Evolutionary conservation across 2,329 filamentous ascomycete species (phyloP).

Genomic region (Nannizzia gypsea): DNA sequence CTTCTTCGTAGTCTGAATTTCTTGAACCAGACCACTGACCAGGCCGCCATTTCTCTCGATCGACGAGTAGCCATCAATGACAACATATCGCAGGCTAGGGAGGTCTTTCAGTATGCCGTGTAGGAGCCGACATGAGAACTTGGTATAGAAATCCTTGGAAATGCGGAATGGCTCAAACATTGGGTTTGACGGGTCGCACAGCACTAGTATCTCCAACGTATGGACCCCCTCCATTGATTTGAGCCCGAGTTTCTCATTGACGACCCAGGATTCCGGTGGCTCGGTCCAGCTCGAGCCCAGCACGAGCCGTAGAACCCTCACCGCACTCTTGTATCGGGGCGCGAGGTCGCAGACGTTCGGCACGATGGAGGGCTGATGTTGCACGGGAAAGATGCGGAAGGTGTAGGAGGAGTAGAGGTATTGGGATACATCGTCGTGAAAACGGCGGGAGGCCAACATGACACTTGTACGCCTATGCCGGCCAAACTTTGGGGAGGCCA

Average conservation of each 20-base stretch:
- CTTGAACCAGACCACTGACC: background rate
- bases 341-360: background rate
- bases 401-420: conserved; percentile 2
- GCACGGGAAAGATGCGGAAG: background rate
- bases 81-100: background rate
- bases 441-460: background rate
- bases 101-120: background rate
- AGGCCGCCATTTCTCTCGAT: conserved; percentile 1
- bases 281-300: conserved; percentile 3
- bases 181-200: conserved; percentile 3
- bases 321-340: background rate
- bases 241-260: conserved; percentile 3
- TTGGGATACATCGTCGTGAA: conserved; percentile 3
- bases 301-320: conserved; percentile 4
- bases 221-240: background rate
- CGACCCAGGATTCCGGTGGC: conserved; percentile 2
- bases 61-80: conserved; percentile 1
- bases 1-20: background rate
- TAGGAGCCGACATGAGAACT: background rate
- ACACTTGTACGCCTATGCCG: background rate
- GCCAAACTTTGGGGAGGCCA: background rate
- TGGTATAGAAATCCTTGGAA: conserved; percentile 4
- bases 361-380: background rate
- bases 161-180: conserved; percentile 1
- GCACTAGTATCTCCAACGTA: conserved; percentile 3